Percentiles rank a stretch among this genome's conserved stretches.
Evolutionary conservation across 108 stramenopile genomes (phyloP).

Genomic region (Aurantiochytrium sp.): DNA sequence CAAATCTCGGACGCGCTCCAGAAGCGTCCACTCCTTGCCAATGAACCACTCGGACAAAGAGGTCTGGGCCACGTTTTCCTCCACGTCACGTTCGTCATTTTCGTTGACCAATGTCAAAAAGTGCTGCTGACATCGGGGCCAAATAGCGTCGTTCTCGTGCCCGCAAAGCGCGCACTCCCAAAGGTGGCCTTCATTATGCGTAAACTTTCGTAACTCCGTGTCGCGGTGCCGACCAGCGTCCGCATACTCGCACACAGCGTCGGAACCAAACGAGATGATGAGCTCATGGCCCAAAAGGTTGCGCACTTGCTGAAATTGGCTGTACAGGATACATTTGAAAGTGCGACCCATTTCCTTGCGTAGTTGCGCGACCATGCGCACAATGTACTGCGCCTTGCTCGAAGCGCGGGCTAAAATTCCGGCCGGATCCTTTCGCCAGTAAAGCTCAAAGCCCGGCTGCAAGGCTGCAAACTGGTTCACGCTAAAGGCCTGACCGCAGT

Average conservation of each 20-base stretch:
- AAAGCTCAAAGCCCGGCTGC: constrained; percentile 7
- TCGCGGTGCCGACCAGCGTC: background rate
- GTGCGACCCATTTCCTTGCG: background rate
- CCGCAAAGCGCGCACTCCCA: constrained; percentile 4
- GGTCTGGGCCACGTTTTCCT: background rate
- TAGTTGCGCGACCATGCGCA: background rate
- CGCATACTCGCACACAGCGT: background rate
- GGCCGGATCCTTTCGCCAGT: background rate
- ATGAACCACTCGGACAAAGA: background rate
- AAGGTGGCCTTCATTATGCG: background rate
- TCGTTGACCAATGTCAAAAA: background rate
- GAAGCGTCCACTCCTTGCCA: background rate
- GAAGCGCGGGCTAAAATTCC: background rate
- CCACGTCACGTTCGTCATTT: background rate
- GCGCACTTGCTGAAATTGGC: background rate
- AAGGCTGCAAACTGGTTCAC: background rate
- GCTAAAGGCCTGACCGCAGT: background rate
- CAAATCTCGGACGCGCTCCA: background rate
- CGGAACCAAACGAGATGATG: background rate
- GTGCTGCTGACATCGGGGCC: background rate
- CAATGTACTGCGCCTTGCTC: constrained; percentile 14
- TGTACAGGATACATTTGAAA: background rate
- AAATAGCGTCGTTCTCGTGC: background rate
- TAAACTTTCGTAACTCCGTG: background rate
- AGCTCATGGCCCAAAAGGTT: background rate